Percentiles rank a stretch among this genome's conserved stretches.
Conservation (phyloP, 2,329 filamentous ascomycete genomes). For the Fusarium sp. region DNA sequence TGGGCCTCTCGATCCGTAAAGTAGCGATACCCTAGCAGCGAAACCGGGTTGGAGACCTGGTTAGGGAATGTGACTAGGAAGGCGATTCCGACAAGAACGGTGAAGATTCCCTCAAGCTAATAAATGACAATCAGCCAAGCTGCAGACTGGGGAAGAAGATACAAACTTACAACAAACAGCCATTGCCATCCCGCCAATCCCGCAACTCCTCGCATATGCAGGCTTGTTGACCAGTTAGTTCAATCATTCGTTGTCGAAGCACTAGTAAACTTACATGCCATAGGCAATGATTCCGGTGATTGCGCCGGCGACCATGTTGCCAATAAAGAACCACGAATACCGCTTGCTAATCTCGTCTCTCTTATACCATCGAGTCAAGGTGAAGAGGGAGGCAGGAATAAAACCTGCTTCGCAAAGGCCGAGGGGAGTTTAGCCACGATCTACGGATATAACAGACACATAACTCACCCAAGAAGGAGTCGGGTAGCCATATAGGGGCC, state of each 20-base stretch:
- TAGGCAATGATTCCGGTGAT: conserved; percentile 60
- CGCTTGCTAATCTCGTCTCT: conserved; percentile 60
- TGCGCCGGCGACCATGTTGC: conserved; percentile 59
- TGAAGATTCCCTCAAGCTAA: conserved; percentile 55
- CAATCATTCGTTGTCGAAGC: background rate
- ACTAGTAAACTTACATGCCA: conserved; percentile 41
- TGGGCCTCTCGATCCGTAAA: conserved; percentile 54
- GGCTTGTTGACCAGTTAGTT: conserved; percentile 6
- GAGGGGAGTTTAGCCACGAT: background rate
- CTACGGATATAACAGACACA: too few species aligned
- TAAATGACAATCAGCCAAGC: background rate
- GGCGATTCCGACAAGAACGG: conserved; percentile 50
- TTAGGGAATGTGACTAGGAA: conserved; percentile 53
- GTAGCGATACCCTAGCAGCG: conserved; percentile 47
- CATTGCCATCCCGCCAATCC: conserved; percentile 76
- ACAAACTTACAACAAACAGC: conserved; percentile 67
- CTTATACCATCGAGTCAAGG: conserved; percentile 63
- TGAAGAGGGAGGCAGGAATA: conserved; percentile 63
- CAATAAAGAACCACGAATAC: conserved; percentile 61
- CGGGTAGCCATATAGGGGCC: conserved; percentile 55
- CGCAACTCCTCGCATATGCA: conserved; percentile 44
- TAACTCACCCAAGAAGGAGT: conserved; percentile 42
- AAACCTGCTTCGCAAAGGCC: conserved; percentile 49
- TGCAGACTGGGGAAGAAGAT: background rate
- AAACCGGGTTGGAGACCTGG: conserved; percentile 48